phyloP scores from a whole-genome alignment of 352 stramenopile species.

The Peronosclerospora sorghi region DNA sequence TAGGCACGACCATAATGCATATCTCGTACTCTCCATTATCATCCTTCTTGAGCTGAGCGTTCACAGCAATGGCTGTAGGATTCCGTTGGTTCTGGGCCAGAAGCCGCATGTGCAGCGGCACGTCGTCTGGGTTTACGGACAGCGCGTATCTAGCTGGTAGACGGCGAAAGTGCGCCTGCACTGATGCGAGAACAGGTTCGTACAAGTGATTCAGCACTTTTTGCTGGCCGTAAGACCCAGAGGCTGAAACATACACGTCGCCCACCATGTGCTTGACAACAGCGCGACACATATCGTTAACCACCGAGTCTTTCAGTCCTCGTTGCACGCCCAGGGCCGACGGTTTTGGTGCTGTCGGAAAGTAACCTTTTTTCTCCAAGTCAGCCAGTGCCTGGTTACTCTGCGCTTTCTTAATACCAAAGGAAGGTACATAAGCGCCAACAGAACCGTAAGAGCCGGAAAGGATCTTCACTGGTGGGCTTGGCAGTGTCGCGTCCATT shows the following conservation, averaged over 20 bases:
- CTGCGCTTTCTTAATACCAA: constrained; percentile 60
- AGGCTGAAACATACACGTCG: constrained; percentile 73
- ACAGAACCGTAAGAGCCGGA: constrained; percentile 50
- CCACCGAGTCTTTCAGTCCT: constrained; percentile 75
- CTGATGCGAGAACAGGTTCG: constrained; percentile 72
- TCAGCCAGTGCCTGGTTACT: constrained; percentile 75
- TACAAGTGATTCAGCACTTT: constrained; percentile 83
- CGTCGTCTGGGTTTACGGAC: constrained; percentile 77
- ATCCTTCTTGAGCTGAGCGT: no score
- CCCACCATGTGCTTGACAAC: constrained; percentile 86
- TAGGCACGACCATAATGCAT: no score
- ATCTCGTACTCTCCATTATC: no score
- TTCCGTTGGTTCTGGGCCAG: constrained; percentile 72
- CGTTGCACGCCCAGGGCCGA: constrained; percentile 72
- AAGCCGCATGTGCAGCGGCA: constrained; percentile 81
- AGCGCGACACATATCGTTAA: constrained; percentile 82
- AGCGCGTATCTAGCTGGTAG: constrained; percentile 76
- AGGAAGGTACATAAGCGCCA: constrained; percentile 10
- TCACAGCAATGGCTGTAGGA: constrained; percentile 73
- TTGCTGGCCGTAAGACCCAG: constrained; percentile 47
- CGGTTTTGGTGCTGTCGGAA: constrained; percentile 59
- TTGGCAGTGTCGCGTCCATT: constrained; percentile 13
- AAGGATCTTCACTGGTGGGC: constrained; percentile 21
- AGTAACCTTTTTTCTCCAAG: constrained; percentile 78
- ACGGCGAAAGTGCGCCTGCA: constrained; percentile 73